phyloP scores from a whole-genome alignment of 306 rosid genomes.

The Acacia confusa region DNA sequence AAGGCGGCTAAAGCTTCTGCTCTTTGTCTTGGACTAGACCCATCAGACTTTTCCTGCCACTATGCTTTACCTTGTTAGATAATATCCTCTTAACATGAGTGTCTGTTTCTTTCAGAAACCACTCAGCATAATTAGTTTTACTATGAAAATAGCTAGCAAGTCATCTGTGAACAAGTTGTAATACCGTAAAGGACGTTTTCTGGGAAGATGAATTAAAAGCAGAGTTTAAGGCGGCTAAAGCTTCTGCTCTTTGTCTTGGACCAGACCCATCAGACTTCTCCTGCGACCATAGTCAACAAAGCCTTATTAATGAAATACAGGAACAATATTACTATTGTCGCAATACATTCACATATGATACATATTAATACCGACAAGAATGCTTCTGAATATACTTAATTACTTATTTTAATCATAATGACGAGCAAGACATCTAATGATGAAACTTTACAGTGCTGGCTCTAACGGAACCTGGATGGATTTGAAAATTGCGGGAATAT shows the following conservation, averaged over 20 bases:
- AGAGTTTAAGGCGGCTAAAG: slow-evolving; percentile 50
- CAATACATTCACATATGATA: slow-evolving; percentile 8
- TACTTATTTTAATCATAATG: neutral
- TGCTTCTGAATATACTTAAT: neutral
- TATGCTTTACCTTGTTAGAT: neutral
- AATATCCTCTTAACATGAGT: neutral
- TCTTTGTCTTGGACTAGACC: slow-evolving; percentile 50
- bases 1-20: slow-evolving; percentile 58
- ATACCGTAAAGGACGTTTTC: slow-evolving; percentile 36
- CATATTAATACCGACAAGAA: neutral
- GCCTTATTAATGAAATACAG: slow-evolving; percentile 14
- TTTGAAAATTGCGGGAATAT: too few species aligned
- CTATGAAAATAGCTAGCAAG: neutral
- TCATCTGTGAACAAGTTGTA: slow-evolving; percentile 14
- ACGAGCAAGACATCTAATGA: neutral
- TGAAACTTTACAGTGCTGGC: neutral
- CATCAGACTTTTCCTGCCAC: slow-evolving; percentile 45
- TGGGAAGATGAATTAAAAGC: slow-evolving; percentile 75
- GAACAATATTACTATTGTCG: neutral
- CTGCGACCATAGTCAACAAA: slow-evolving; percentile 32
- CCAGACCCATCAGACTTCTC: slow-evolving; percentile 46
- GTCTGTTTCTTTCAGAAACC: neutral
- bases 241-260: slow-evolving; percentile 58
- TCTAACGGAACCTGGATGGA: neutral
- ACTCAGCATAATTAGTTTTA: neutral